These are phyloP conservation scores for Pestalotiopsis sp. DNA, from an alignment of 2,329 filamentous ascomycete genomes.

Conservation along the genomic window DNA sequence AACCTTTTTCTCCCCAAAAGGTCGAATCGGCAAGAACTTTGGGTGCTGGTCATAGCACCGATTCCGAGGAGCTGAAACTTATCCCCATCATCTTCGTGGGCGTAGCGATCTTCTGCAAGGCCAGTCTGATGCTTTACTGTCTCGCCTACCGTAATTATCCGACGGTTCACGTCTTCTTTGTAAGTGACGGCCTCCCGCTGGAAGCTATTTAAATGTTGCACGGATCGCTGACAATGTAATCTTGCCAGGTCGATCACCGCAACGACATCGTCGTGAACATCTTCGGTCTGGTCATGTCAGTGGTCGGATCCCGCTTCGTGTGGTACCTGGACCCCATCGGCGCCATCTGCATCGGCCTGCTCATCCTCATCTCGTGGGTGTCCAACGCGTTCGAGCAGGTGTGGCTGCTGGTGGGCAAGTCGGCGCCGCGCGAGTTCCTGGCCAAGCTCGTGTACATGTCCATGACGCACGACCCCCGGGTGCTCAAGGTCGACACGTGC, in stretches of 20 bases:
- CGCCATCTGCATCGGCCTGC: constrained; percentile 61
- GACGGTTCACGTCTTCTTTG: constrained; percentile 58
- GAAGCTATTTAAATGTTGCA: not conserved
- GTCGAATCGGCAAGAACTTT: constrained; percentile 60
- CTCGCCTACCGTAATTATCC: constrained; percentile 55
- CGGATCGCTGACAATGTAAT: not conserved
- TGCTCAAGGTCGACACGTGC: constrained; percentile 62
- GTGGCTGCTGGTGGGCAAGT: constrained; percentile 63
- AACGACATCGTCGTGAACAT: constrained; percentile 59
- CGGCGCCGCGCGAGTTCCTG: constrained; percentile 59
- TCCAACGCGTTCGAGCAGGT: constrained; percentile 65
- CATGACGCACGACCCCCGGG: constrained; percentile 55
- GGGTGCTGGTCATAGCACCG: constrained; percentile 40
- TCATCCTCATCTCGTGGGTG: constrained; percentile 65
- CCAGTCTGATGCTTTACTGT: constrained; percentile 56
- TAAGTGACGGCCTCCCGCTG: constrained; percentile 24
- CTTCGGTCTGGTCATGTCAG: constrained; percentile 59
- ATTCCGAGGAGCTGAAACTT: constrained; percentile 49
- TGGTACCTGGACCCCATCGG: constrained; percentile 67
- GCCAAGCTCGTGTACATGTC: constrained; percentile 59
- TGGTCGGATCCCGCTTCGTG: constrained; percentile 52
- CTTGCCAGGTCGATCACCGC: constrained; percentile 51
- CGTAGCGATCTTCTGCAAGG: constrained; percentile 56
- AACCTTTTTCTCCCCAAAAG: constrained; percentile 23
- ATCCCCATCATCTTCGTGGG: constrained; percentile 59